Evolutionary conservation across 2,329 filamentous ascomycete species (phyloP), one percentile per base, ranked within the genome.

Genomic region (Verticillium zaregamsianum): DNA sequence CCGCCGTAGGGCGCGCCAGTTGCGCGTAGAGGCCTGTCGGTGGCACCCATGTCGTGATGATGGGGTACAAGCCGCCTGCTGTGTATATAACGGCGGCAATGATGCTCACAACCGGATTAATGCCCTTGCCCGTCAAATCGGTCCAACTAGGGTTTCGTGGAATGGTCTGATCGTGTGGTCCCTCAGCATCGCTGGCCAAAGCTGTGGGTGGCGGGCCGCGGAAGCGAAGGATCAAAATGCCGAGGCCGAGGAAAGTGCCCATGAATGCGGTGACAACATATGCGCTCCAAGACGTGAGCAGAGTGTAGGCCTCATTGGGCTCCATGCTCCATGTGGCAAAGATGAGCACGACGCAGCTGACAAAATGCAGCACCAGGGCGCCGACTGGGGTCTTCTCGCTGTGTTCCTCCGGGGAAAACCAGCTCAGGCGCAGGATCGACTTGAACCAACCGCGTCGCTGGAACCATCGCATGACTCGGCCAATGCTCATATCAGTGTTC

Each of bases 181-280:
- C 45, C 8, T 52, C 45, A 20, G 58, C 31, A 25, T 60, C 63
- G 15, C 49, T n/a, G 5, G 35, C 14, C 12, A 35, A 60, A 6
- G 68, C 70, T 5, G 60, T 55, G 0, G 74, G 74, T 12, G 45
- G 45, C 3, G 74, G 73, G 2, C 73, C 73, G 9, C 64, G 63
- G 60, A 75, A 71, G 15, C 73, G 72, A 31, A 76, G 59, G 54
- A 76, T 71, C 1, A 76, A 66, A 20, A 76, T 76, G 2, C 74
- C 74, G 3, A 76, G 56, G 7, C 71, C 73, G 0, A 76, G 66
- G 31, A 74, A 72, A 1, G 66, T 64, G 1, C 73, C 73, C 35
- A 75, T 74, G 65, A 75, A 75, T 25, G 70, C 72, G 14, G 73
- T 74, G 59, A 75, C 68, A 11, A 71, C 62, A 58, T 76, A 76